Conservation (phyloP, 768 basidiomycete species). For the Tricholoma hemisulphureum region DNA sequence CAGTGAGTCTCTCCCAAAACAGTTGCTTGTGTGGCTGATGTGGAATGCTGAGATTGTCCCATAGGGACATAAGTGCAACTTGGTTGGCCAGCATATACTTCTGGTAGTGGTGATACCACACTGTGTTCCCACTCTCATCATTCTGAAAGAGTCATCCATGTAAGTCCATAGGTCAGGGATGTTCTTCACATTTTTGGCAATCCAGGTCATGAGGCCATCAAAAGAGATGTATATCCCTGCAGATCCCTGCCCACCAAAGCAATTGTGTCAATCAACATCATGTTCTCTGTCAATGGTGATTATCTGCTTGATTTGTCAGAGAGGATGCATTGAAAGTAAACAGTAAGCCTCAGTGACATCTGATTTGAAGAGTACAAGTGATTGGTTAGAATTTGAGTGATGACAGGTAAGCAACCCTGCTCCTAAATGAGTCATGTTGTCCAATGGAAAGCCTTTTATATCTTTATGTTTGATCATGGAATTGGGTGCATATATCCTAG, state of each 20-base stretch:
- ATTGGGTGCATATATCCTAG: background rate
- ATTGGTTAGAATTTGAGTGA: background rate
- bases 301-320: background rate
- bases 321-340: too few species aligned
- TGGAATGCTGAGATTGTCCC: slow-evolving; percentile 25
- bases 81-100: slow-evolving; percentile 35
- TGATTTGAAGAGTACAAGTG: slow-evolving; percentile 13
- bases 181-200: background rate
- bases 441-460: too few species aligned
- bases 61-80: slow-evolving; percentile 32
- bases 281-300: slow-evolving; percentile 13
- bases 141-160: slow-evolving; percentile 12
- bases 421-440: background rate
- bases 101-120: slow-evolving; percentile 28
- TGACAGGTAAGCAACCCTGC: background rate
- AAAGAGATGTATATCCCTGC: slow-evolving; percentile 26
- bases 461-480: too few species aligned
- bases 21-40: background rate
- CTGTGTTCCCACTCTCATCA: slow-evolving; percentile 18
- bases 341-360: too few species aligned
- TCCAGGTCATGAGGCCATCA: slow-evolving; percentile 21
- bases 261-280: slow-evolving; percentile 30
- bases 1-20: slow-evolving; percentile 16
- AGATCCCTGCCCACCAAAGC: slow-evolving; percentile 29
- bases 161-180: background rate